These are phyloP conservation scores for Rhodamnia argentea DNA, from an alignment of 345 rosid genomes.

Conservation along the genomic window DNA sequence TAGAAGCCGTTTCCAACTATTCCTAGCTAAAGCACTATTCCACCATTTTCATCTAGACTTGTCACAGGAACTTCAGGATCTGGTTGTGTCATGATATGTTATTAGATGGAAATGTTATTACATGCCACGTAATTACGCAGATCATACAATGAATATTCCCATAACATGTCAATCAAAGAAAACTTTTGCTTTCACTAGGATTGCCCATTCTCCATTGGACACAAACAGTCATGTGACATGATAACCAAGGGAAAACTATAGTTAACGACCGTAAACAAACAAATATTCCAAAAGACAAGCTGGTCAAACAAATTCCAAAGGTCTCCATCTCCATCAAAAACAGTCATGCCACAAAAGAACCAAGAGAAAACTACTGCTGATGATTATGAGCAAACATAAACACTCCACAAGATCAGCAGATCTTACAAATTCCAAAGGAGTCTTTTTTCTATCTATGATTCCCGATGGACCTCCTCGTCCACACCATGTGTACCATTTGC, in stretches of 20 bases:
- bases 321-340: background rate
- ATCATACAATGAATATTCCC: background rate
- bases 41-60: background rate
- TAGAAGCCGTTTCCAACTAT: background rate
- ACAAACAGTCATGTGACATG: background rate
- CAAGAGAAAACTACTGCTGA: background rate
- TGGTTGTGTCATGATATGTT: background rate
- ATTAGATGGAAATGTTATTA: background rate
- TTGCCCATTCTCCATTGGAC: background rate
- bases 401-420: background rate
- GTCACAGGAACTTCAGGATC: background rate
- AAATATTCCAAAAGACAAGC: background rate
- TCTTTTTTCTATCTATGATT: background rate
- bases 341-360: background rate
- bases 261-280: background rate
- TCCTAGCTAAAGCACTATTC: background rate
- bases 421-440: background rate
- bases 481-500: background rate
- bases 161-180: background rate
- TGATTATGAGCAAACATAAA: background rate
- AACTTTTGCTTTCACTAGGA: background rate
- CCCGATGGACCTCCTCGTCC: background rate
- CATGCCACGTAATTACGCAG: background rate
- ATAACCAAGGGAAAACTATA: background rate
- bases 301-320: background rate